phyloP scores from a whole-genome alignment of 352 stramenopile species.

The Phytopythium boreale region DNA sequence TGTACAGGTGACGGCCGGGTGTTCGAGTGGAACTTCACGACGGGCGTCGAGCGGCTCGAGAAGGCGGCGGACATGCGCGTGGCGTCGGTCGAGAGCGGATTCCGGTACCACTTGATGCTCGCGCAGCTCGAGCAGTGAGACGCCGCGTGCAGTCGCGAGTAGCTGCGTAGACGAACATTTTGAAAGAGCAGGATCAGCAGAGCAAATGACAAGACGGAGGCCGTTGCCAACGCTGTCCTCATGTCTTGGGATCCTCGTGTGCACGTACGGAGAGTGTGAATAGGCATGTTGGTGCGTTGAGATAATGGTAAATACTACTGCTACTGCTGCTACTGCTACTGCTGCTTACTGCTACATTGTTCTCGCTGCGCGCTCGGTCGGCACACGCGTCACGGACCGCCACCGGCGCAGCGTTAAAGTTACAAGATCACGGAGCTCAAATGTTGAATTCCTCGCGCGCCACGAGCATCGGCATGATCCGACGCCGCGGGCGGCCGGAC shows the following conservation, averaged over 20 bases:
- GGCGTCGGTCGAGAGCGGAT: conserved; percentile 65
- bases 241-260: not conserved
- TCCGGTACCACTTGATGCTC: conserved; percentile 68
- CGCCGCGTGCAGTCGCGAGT: too few species aligned
- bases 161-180: not conserved
- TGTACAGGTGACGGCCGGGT: conserved; percentile 45
- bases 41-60: conserved; percentile 45
- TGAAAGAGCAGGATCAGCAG: not conserved
- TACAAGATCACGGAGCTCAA: conserved; percentile 15
- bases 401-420: not conserved
- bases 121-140: conserved; percentile 21
- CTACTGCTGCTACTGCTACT: not conserved
- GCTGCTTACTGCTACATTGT: not conserved
- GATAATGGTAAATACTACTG: not conserved
- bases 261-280: not conserved
- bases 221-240: not conserved
- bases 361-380: not conserved
- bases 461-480: conserved; percentile 52
- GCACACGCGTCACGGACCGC: not conserved
- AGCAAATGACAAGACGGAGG: not conserved
- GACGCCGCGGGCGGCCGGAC: conserved; percentile 33
- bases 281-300: not conserved
- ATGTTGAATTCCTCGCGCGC: conserved; percentile 57
- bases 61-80: conserved; percentile 40
- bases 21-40: conserved; percentile 74